Evolutionary conservation across 352 stramenopile genomes (phyloP).

Genomic region (Pythium brassicae): DNA sequence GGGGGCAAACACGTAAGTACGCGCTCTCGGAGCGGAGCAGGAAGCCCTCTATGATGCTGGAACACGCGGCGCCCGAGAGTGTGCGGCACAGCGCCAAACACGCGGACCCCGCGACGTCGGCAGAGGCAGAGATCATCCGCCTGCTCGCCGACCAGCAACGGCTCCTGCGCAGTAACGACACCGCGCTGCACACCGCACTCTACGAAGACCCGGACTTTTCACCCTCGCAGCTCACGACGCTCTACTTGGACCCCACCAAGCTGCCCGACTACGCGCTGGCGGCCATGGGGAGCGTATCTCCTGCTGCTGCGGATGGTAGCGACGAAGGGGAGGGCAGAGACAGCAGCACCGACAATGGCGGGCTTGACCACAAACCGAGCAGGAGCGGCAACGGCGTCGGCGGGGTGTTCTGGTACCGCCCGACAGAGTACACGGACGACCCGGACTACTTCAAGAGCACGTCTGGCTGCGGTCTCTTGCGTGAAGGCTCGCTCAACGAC

Average conservation of each 20-base stretch:
- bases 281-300: not conserved
- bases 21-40: not conserved
- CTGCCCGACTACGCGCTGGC: slow-evolving; percentile 53
- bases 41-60: not conserved
- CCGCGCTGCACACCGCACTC: slow-evolving; percentile 10
- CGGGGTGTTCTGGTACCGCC: slow-evolving; percentile 53
- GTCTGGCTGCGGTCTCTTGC: slow-evolving; percentile 47
- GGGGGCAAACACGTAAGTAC: too few relatives aligned
- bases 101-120: not conserved
- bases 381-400: slow-evolving; percentile 11
- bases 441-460: slow-evolving; percentile 85
- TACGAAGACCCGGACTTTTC: slow-evolving; percentile 67
- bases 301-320: not conserved
- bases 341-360: not conserved
- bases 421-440: slow-evolving; percentile 67
- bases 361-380: not conserved
- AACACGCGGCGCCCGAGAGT: not conserved
- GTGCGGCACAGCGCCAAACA: not conserved
- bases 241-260: slow-evolving; percentile 57
- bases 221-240: slow-evolving; percentile 28
- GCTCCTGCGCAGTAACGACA: not conserved
- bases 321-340: not conserved
- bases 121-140: slow-evolving; percentile 46
- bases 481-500: slow-evolving; percentile 67
- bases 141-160: slow-evolving; percentile 23